Percentiles rank a stretch among this genome's conserved stretches.
Conservation (phyloP, 176 grass and related monocot genomes). For the Zea luxurians region DNA sequence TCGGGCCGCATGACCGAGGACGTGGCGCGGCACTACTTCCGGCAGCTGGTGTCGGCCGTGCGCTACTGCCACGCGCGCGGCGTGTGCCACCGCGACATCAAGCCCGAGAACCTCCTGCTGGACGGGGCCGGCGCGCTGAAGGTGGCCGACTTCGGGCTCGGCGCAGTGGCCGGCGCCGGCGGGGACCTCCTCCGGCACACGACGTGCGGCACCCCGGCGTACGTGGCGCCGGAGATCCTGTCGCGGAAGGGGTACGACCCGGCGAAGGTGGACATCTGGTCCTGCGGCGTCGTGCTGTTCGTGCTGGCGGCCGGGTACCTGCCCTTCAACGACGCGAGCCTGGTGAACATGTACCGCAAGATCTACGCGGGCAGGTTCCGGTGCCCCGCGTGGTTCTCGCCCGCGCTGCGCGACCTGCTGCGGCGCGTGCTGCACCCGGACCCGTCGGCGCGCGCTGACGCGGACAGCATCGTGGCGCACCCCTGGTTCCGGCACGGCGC, state of each 20-base stretch:
- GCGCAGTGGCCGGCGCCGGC: conserved; percentile 27
- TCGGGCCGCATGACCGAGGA: conserved; percentile 65
- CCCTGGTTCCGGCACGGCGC: conserved; percentile 65
- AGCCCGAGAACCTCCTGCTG: conserved; percentile 83
- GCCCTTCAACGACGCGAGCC: conserved; percentile 90
- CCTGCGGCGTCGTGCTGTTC: conserved; percentile 86
- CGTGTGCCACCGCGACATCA: conserved; percentile 93
- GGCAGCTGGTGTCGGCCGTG: conserved; percentile 68
- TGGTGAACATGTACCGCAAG: conserved; percentile 86
- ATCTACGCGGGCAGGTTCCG: conserved; percentile 74
- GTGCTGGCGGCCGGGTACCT: conserved; percentile 84
- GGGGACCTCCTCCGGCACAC: conserved; percentile 48
- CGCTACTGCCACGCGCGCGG: conserved; percentile 77
- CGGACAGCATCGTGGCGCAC: conserved; percentile 53
- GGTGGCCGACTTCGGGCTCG: conserved; percentile 66
- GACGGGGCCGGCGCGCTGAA: conserved; percentile 66
- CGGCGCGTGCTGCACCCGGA: conserved; percentile 69
- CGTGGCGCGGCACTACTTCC: conserved; percentile 58
- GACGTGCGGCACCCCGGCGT: conserved; percentile 78
- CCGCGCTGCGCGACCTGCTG: conserved; percentile 54
- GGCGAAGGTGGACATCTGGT: conserved; percentile 81
- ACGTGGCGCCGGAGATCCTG: conserved; percentile 80
- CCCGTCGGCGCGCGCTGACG: conserved; percentile 54
- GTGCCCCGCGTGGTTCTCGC: conserved; percentile 73
- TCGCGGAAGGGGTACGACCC: conserved; percentile 64